Evolutionary conservation across 2,329 filamentous ascomycete genomes (phyloP), one percentile per base, ranked within the genome.

Genomic region (Bipolaris cookei): DNA sequence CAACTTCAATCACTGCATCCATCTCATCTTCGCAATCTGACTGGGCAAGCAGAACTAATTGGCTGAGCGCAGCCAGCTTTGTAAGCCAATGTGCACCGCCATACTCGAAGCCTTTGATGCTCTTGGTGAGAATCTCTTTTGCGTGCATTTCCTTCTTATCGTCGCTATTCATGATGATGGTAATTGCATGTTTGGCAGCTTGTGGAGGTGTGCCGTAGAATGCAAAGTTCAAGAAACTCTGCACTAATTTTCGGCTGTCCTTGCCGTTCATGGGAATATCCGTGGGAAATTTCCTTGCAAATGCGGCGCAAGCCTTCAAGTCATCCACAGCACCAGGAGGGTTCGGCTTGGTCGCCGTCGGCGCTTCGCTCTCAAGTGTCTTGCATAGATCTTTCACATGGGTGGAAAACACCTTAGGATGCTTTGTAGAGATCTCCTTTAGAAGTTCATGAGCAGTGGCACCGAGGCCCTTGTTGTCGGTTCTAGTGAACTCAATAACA

Each of bases 301-400:
- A 99, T 1, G 90, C 92, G 8, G 94, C 90, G 73, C 95, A 97
- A 2, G 96, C 94, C 74, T 96, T 97, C 56, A 99, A 82, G 1
- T 94, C 94, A 69, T 97, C 91, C 11, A 95, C 91, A n/a, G 91
- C 88, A 3, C 86, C 83, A 1, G 86, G 76, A 51, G 94, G 90
- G 60, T 93, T 93, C 1, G 83, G 72, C 50, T 85, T 86, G 16
- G 82, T 86, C 18, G 85, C 82, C 3, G 86, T 88, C 0, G 95
- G 95, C 1, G 91, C 90, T 68, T 93, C 88, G 23, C 91, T 86
- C 63, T 92, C 86, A 16, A 99, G 84, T 56, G 92, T 89, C 71
- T 91, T 92, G 78, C 93, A 97, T 44, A 99, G 85, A 61, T 96
- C 92, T 59, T 92, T 90, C 5, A 97, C 90, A 65, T 98, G 94